Evolutionary conservation across 2,329 filamentous ascomycete genomes (phyloP), one percentile per base, ranked within the genome.

Genomic region (Neodidymelliopsis sp.): DNA sequence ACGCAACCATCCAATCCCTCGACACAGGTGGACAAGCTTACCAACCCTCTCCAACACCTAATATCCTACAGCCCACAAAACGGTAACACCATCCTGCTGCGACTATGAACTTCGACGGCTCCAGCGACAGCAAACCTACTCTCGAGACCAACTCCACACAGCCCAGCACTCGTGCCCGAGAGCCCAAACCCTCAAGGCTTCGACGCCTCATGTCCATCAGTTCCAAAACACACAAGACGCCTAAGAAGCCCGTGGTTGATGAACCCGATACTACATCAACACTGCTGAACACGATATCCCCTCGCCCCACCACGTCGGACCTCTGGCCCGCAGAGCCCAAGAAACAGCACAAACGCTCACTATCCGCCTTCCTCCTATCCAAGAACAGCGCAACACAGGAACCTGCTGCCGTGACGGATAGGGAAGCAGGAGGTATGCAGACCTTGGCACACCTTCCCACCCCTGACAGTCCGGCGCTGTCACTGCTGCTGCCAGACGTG

Each of bases 121-220:
- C 35, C 24, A 36, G 30, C 25, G 24, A 30, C 24, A 41, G 29
- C 30, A 37, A 30, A n/a, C 29, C 35, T 10, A 7, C 24, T 3
- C 19, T n/a, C 10, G n/a, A n/a, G 9, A 11, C 23, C 15, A 4
- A 27, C 3, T 20, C 39, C 6, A 4, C 24, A 12, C 15, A 36
- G 3, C 6, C 11, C 23, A 3, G 2, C 8, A 18, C 7, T 2
- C 18, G 2, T 8, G 28, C 16, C 2, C 18, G 23, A 28, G 16
- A 25, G 19, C 40, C 5, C 20, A 45, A 40, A 16, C 35, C 24
- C n/a, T 28, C 40, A 12, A 45, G 23, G 25, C 20, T 45, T 3
- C 47, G 47, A 20, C 47, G 47, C n/a, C 40, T 45, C 25, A 44
- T 50, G 30, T 50, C 47, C 13, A 40, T 50, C 16, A 22, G 40